phyloP scores from a whole-genome alignment of 495 filamentous ascomycete species.

The Gamarada debralockiae region DNA sequence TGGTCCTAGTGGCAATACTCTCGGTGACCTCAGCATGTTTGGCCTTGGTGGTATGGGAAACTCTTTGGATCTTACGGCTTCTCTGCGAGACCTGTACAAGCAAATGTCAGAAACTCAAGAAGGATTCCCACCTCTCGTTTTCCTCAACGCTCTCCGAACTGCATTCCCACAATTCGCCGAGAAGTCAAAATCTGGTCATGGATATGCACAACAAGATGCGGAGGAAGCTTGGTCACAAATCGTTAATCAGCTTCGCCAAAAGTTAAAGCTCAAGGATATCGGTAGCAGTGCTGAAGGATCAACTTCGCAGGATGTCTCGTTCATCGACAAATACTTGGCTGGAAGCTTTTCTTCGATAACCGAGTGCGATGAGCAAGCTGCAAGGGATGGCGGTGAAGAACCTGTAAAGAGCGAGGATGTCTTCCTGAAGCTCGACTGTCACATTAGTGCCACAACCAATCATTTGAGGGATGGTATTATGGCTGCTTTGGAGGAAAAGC shows the following conservation, averaged over 20 bases:
- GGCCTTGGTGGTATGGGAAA: slow-evolving; percentile 44
- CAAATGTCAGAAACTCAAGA: slow-evolving; percentile 91
- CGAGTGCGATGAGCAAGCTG: slow-evolving; percentile 78
- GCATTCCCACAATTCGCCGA: slow-evolving; percentile 95
- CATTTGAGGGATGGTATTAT: slow-evolving; percentile 85
- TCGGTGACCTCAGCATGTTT: slow-evolving; percentile 30
- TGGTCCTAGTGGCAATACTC: slow-evolving; percentile 11
- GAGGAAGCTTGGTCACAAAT: slow-evolving; percentile 99
- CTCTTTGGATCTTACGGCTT: slow-evolving; percentile 70
- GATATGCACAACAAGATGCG: slow-evolving; percentile 93
- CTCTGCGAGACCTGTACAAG: slow-evolving; percentile 84
- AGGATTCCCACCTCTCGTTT: slow-evolving; percentile 79
- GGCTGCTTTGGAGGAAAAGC: slow-evolving; percentile 76
- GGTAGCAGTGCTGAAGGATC: slow-evolving; percentile 28
- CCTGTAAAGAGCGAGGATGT: slow-evolving; percentile 60
- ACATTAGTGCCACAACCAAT: slow-evolving; percentile 81
- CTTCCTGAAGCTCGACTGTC: slow-evolving; percentile 93
- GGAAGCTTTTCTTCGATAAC: slow-evolving; percentile 73
- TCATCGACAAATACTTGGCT: slow-evolving; percentile 86
- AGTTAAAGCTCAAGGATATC: slow-evolving; percentile 61
- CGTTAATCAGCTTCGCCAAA: slow-evolving; percentile 76
- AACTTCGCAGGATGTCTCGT: slow-evolving; percentile 54
- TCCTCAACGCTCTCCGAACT: slow-evolving; percentile 75
- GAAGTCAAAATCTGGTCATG: slow-evolving; percentile 70
- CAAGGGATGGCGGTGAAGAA: slow-evolving; percentile 71